phyloP scores from a whole-genome alignment of 2,329 filamentous ascomycete genomes.

The Diaporthe ampelina region DNA sequence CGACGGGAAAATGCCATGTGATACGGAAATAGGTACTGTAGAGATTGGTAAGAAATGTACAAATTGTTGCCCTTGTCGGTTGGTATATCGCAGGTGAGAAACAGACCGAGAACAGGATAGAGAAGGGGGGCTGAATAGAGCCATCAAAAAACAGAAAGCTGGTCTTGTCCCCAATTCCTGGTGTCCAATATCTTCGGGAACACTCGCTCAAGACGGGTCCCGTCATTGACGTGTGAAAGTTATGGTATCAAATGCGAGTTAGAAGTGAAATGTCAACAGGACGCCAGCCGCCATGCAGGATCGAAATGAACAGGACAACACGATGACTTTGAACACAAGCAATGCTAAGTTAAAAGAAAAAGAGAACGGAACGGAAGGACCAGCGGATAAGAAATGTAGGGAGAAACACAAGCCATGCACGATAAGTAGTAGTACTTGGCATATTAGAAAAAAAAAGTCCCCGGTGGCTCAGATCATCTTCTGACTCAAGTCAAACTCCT shows the following conservation, averaged over 20 bases:
- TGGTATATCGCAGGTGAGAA: slow-evolving; percentile 30
- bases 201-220: slow-evolving; percentile 30
- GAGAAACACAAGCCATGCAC: background rate
- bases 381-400: background rate
- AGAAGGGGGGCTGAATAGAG: background rate
- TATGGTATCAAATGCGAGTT: slow-evolving; percentile 44
- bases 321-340: slow-evolving; percentile 39
- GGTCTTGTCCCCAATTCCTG: slow-evolving; percentile 33
- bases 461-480: slow-evolving; percentile 65
- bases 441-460: background rate
- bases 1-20: slow-evolving; percentile 19
- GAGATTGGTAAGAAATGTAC: slow-evolving; percentile 32
- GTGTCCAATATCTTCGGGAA: slow-evolving; percentile 26
- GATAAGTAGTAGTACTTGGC: slow-evolving; percentile 23
- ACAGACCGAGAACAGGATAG: background rate
- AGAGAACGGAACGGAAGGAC: background rate
- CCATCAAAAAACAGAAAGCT: slow-evolving; percentile 29
- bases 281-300: slow-evolving; percentile 55
- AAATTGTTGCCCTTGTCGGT: slow-evolving; percentile 34
- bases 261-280: slow-evolving; percentile 44
- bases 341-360: slow-evolving; percentile 2
- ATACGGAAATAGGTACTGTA: slow-evolving; percentile 24
- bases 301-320: slow-evolving; percentile 43
- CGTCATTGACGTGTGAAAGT: slow-evolving; percentile 28
- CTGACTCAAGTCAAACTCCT: slow-evolving; percentile 55